Conservation (phyloP, 139 green algal species). For the Tetraselmis striata region DNA sequence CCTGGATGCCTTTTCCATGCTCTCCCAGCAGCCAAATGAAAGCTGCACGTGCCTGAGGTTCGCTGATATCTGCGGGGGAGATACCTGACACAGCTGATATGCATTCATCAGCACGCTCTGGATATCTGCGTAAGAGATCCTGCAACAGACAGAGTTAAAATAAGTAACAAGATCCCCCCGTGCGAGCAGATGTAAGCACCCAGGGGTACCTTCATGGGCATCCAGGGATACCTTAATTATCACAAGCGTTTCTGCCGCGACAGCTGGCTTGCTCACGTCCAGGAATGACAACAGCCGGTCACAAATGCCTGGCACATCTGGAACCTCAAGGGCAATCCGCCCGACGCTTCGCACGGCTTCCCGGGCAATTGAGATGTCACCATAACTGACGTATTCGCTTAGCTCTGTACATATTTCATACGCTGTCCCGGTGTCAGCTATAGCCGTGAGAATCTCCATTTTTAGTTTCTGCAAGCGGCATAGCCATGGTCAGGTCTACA, state of each 20-base stretch:
- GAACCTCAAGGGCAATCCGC: conserved; percentile 64
- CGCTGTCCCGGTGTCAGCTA: conserved; percentile 77
- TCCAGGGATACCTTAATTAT: conserved; percentile 43
- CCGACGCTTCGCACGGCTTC: conserved; percentile 66
- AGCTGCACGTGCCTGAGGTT: conserved; percentile 68
- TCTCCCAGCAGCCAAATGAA: conserved; percentile 90
- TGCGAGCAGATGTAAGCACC: not conserved
- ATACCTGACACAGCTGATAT: conserved; percentile 16
- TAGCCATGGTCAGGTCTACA: no score
- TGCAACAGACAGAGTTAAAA: conserved; percentile 11
- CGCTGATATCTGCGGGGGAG: conserved; percentile 35
- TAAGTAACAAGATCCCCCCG: not conserved
- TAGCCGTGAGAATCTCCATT: conserved; percentile 79
- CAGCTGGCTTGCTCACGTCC: conserved; percentile 44
- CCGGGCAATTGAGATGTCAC: conserved; percentile 36
- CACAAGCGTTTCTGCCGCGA: conserved; percentile 52
- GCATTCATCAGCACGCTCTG: conserved; percentile 18
- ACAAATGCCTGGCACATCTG: conserved; percentile 78
- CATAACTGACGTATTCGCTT: conserved; percentile 46
- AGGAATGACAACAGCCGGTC: conserved; percentile 90
- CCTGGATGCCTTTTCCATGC: conserved; percentile 68
- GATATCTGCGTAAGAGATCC: conserved; percentile 32
- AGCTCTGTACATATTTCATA: conserved; percentile 92
- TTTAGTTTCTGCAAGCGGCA: conserved; percentile 82
- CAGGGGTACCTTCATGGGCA: not conserved